Percentiles rank a stretch among this genome's conserved stretches.
These are phyloP conservation scores for Stemphylium beticola DNA, from an alignment of 2,329 filamentous ascomycete species.

Conservation along the genomic window DNA sequence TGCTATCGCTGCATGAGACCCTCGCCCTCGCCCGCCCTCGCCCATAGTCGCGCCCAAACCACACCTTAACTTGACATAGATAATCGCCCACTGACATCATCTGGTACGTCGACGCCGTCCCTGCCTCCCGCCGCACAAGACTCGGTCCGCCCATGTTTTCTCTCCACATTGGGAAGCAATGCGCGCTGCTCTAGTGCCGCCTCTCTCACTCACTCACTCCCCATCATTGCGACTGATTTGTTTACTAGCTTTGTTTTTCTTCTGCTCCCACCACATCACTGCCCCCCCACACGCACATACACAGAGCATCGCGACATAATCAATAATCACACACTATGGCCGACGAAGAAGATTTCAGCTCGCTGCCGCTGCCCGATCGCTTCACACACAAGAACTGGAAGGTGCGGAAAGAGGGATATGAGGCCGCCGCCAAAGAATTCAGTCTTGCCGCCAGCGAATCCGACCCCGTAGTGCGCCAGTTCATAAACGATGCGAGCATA, in stretches of 20 bases:
- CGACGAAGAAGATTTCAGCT: slow-evolving; percentile 80
- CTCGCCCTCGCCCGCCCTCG: background rate
- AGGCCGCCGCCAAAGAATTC: slow-evolving; percentile 88
- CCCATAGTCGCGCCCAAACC: background rate
- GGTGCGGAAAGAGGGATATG: slow-evolving; percentile 92
- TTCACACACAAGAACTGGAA: slow-evolving; percentile 97
- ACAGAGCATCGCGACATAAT: background rate
- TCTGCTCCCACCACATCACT: slow-evolving; percentile 12
- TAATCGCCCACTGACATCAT: slow-evolving; percentile 7
- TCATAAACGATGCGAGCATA: slow-evolving; percentile 79
- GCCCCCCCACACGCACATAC: slow-evolving; percentile 5
- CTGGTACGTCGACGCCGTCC: slow-evolving; percentile 13
- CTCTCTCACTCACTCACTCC: background rate
- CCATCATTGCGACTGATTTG: slow-evolving; percentile 11
- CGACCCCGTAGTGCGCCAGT: slow-evolving; percentile 85
- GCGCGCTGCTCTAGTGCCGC: slow-evolving; percentile 5
- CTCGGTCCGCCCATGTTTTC: background rate
- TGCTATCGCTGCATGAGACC: slow-evolving; percentile 2
- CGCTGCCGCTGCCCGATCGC: slow-evolving; percentile 77
- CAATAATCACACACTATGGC: slow-evolving; percentile 64
- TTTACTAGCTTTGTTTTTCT: background rate
- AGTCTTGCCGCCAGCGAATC: slow-evolving; percentile 82
- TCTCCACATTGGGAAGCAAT: background rate
- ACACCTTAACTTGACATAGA: background rate
- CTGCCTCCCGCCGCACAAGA: background rate